A percentile compares a stretch with the other conserved stretches of the same genome.
These are phyloP conservation scores for Mitragyna speciosa DNA, from an alignment of 257 asterid genomes.

Conservation along the genomic window DNA sequence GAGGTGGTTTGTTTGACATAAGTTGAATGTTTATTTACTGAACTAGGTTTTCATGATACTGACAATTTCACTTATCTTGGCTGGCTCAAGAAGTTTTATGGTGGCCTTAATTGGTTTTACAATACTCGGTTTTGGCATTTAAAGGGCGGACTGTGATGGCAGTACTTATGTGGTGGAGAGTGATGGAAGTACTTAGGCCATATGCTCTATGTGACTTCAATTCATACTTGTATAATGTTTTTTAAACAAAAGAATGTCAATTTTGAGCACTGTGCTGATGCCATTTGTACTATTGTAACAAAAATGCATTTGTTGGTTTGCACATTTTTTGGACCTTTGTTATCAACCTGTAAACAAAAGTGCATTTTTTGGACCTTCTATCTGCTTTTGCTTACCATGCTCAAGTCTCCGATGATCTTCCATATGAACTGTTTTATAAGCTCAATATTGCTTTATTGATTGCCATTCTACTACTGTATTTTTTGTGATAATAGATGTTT, in stretches of 20 bases:
- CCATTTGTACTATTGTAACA: not conserved
- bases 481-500: not conserved
- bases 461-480: not conserved
- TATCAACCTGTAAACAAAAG: no score
- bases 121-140: not conserved
- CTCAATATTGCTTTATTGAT: not conserved
- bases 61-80: not conserved
- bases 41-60: not conserved
- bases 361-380: no score
- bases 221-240: no score
- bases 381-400: not conserved
- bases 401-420: not conserved
- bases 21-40: not conserved
- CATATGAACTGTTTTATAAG: not conserved
- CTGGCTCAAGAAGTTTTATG: not conserved
- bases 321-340: not conserved
- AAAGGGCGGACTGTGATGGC: not conserved
- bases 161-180: no score
- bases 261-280: not conserved
- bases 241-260: not conserved
- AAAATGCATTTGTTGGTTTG: not conserved
- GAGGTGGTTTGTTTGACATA: not conserved
- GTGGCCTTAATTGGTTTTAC: not conserved
- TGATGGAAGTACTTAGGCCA: no score
- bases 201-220: no score